Conservation (phyloP, 192 early-diverging fungal species). For the Spizellomyces punctatus region DNA sequence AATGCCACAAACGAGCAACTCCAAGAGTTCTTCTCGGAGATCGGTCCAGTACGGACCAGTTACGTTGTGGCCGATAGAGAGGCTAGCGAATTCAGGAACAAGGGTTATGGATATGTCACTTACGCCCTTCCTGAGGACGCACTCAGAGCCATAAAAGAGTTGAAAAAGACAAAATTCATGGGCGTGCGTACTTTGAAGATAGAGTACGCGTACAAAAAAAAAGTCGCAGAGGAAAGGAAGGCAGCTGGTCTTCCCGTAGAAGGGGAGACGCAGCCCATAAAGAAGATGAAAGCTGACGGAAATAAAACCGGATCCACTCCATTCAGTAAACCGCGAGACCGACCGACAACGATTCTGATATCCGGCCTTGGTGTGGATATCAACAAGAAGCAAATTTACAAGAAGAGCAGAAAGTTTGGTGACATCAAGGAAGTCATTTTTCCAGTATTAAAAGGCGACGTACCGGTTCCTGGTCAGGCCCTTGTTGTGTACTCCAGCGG, state of each 20-base stretch:
- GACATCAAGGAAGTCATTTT: constrained; percentile 66
- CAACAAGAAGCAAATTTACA: constrained; percentile 76
- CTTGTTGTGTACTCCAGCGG: constrained; percentile 48
- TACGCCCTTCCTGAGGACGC: constrained; percentile 82
- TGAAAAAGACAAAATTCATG: constrained; percentile 76
- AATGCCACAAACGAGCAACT: constrained; percentile 80
- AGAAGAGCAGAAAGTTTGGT: constrained; percentile 67
- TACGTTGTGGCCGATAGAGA: constrained; percentile 79
- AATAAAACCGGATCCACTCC: background rate
- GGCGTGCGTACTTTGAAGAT: constrained; percentile 71
- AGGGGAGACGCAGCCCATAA: constrained; percentile 9
- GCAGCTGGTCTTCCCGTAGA: constrained; percentile 16
- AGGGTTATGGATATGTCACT: constrained; percentile 92
- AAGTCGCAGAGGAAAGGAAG: constrained; percentile 32
- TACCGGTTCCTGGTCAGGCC: constrained; percentile 35
- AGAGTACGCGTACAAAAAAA: constrained; percentile 74
- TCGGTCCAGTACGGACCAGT: constrained; percentile 87
- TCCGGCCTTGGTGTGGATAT: constrained; percentile 56
- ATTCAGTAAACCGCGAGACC: background rate
- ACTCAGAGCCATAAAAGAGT: constrained; percentile 70
- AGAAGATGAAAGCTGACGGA: background rate
- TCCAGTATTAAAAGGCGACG: constrained; percentile 54
- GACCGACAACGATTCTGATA: constrained; percentile 51
- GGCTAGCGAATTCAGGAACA: constrained; percentile 60
- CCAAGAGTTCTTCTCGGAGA: constrained; percentile 83